Base-by-base conservation (phyloP, 805 yeast species). In the Teunomyces atbi region DNA sequence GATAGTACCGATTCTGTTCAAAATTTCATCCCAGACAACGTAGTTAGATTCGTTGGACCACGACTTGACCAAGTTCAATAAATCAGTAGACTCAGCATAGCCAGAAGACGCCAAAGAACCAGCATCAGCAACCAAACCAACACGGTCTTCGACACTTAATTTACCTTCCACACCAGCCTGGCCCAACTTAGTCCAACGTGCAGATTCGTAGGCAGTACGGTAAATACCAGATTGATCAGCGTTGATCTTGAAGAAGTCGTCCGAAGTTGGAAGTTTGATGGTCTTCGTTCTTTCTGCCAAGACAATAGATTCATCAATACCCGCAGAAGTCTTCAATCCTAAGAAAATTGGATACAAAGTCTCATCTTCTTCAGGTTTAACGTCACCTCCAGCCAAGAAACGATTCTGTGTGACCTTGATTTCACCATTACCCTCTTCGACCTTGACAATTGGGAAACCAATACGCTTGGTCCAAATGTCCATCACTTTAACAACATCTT, bases 61-160 rank as follows among this genome's bases (percentile, higher is more conserved):
- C 13, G 76, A 71, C 46, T 78, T 73, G 36, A 84, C 75, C 59
- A 85, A 77, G 50, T 73, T 68, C 54, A 85, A 76, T 59, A 84
- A 75, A 55, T 76, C 81, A 3, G 80, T 71, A 28, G 90, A 79
- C 20, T 83, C 71, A 46, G 84, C 79, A 56, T 78, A 77, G 26
- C 94, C 94, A 15, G 92, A 82, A 21, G 82, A 69, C 4, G 92
- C 81, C 54, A 86, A 73, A 6, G 89, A 78, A 44, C 78, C 81
- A 15, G 87, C 87, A 67, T 87, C 95, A n/a, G 91, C 86, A 41
- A 86, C 85, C 55, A 85, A 74, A 36, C 91, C 92, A 46, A 84
- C 81, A 65, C 89, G 81, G 65, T 87, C 95, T 61, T 84, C 87
- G 44, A 83, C 85, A 8, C 89, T 75, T 56, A 87, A 74, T 55